Percentiles rank a stretch among this genome's conserved stretches.
Conservation (phyloP, 495 filamentous ascomycete genomes). For the Aspergillus saccharolyticus region DNA sequence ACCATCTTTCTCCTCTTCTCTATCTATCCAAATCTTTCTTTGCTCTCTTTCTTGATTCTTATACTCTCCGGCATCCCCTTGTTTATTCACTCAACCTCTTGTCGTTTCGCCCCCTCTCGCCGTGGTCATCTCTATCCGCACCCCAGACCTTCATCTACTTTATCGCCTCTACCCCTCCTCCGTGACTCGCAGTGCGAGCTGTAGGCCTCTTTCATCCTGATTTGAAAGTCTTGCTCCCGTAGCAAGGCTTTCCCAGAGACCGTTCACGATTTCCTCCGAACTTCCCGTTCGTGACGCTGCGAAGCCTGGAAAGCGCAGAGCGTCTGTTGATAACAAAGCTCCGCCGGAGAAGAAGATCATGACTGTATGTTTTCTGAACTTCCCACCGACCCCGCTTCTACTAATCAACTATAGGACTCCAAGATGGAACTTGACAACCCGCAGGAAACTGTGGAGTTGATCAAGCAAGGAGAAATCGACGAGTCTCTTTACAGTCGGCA, state of each 20-base stretch:
- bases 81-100: background rate
- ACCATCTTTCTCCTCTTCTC: conserved; percentile 17
- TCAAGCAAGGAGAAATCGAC: conserved; percentile 77
- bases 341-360: conserved; percentile 77
- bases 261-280: conserved; percentile 53
- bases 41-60: conserved; percentile 12
- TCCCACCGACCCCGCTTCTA: background rate
- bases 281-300: conserved; percentile 49
- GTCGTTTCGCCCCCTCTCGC: conserved; percentile 2
- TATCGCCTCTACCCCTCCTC: conserved; percentile 23
- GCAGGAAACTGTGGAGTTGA: conserved; percentile 49
- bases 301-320: conserved; percentile 81
- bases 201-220: conserved; percentile 25
- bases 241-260: conserved; percentile 45
- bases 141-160: conserved; percentile 18
- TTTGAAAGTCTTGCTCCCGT: conserved; percentile 47
- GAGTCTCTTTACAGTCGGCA: conserved; percentile 97
- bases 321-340: conserved; percentile 65
- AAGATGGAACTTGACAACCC: conserved; percentile 78
- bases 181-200: conserved; percentile 28
- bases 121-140: conserved; percentile 1
- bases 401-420: conserved; percentile 47
- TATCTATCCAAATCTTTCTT: conserved; percentile 14
- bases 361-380: conserved; percentile 57
- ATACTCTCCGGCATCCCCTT: no score